Evolutionary conservation across 2,329 filamentous ascomycete genomes (phyloP).

Genomic region (Microdochium nivale): DNA sequence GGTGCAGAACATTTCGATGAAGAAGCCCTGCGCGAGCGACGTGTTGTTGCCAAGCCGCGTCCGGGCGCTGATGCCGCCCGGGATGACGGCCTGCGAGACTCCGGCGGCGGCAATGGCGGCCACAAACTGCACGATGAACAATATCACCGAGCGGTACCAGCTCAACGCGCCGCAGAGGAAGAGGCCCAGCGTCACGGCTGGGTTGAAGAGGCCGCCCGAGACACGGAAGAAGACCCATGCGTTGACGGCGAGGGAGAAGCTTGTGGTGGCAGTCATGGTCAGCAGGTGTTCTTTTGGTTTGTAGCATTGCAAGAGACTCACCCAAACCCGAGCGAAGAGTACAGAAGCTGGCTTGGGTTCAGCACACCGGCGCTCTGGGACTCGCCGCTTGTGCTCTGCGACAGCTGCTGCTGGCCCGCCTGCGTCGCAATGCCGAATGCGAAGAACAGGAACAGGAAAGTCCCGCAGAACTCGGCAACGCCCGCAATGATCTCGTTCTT

Average conservation of each 20-base stretch:
- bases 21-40: slow-evolving; percentile 37
- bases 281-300: too few species aligned
- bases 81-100: slow-evolving; percentile 39
- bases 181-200: slow-evolving; percentile 37
- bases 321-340: slow-evolving; percentile 25
- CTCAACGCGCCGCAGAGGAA: slow-evolving; percentile 39
- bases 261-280: too few species aligned
- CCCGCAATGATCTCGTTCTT: slow-evolving; percentile 19
- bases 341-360: slow-evolving; percentile 22
- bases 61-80: slow-evolving; percentile 27
- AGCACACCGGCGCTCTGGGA: slow-evolving; percentile 8
- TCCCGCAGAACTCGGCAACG: slow-evolving; percentile 32
- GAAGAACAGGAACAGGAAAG: slow-evolving; percentile 33
- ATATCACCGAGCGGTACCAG: slow-evolving; percentile 32
- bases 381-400: not conserved
- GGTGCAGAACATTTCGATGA: slow-evolving; percentile 55
- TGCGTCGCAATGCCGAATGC: slow-evolving; percentile 20
- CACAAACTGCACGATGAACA: slow-evolving; percentile 43
- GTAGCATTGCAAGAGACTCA: too few species aligned
- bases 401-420: not conserved
- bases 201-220: slow-evolving; percentile 32
- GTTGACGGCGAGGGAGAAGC: slow-evolving; percentile 35
- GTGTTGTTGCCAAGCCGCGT: slow-evolving; percentile 9
- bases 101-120: slow-evolving; percentile 47
- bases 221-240: slow-evolving; percentile 42